Base-by-base conservation (phyloP, 306 rosid species). In the Cicer yamashitae region DNA sequence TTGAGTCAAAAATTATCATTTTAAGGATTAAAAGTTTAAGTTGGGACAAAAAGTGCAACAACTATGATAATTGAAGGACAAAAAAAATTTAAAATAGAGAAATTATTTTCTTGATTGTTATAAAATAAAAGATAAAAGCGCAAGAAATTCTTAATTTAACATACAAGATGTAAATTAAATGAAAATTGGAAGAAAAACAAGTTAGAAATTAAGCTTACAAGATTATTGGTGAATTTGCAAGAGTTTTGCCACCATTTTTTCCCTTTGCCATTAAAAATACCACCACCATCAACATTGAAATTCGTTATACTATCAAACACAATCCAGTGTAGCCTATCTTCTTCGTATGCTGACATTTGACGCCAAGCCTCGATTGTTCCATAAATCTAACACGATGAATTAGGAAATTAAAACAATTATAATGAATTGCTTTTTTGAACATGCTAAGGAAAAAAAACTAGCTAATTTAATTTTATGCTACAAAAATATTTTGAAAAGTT, bases 241-340 rank as follows among this genome's bases (percentile, higher is more conserved):
- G 98, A 93, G 53, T 76, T 91, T 47, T 40, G 65, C 98, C 98
- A 93, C 98, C 97, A 93, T 18, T 20, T 88, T 71, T 71, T 85
- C 6, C 98, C 98, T 71, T 89, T 93, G 60, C 98, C 97, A 64
- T 93, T 10, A 86, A 93, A 79, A 34, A 86, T 85, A 40, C 97
- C 96, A 47, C 86, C 90, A 52, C 98, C 98, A 77, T 79, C 87
- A 77, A 93, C 90, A 25, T 38, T 84, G 45, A 93, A 87, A 76
- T 88, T 79, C 0, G 18, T 0, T 1, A 93, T 58, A 22, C 81
- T 77, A 38, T 82, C 73, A 73, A 93, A 93, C 71, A 75, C 48
- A 67, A 93, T 84, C 97, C 98, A 93, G 10, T 81, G 82, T 18
- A 2, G 67, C 3, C 58, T 69, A 76, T 89, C 91, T 22, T 82